Evolutionary conservation across 2,329 filamentous ascomycete species (phyloP).

Genomic region (Hypoxylon sp.): DNA sequence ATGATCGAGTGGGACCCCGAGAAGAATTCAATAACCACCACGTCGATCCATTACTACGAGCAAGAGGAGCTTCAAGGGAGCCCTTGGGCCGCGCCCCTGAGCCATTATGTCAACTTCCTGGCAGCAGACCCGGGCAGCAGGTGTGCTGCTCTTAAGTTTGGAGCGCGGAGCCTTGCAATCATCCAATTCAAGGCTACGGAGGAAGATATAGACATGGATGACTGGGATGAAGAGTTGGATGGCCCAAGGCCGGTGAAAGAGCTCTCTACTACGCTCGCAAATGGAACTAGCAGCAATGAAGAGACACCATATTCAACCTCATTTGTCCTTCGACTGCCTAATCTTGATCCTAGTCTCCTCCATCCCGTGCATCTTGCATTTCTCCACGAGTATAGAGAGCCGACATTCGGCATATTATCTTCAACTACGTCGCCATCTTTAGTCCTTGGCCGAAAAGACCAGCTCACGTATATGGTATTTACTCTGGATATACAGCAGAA

Average conservation of each 20-base stretch:
- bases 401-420: conserved; percentile 94
- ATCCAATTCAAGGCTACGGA: conserved; percentile 89
- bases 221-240: conserved; percentile 88
- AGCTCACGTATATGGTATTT: conserved; percentile 92
- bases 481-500: conserved; percentile 94
- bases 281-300: conserved; percentile 65
- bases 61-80: conserved; percentile 88
- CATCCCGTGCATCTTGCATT: conserved; percentile 94
- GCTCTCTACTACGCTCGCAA: conserved; percentile 58
- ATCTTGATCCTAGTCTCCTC: conserved; percentile 87
- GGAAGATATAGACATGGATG: conserved; percentile 91
- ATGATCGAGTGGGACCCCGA: conserved; percentile 94
- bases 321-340: conserved; percentile 91
- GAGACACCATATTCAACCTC: conserved; percentile 87
- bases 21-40: conserved; percentile 82
- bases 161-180: conserved; percentile 89
- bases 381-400: conserved; percentile 95
- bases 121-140: conserved; percentile 91
- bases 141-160: conserved; percentile 96
- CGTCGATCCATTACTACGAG: conserved; percentile 98
- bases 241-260: conserved; percentile 72
- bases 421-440: conserved; percentile 81
- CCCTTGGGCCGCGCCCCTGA: conserved; percentile 84
- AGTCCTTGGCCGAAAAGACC: conserved; percentile 86
- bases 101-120: conserved; percentile 83